Base-by-base conservation (phyloP, 225 moss, liverwort and hornwort species). In the Takakia lepidozioides region DNA sequence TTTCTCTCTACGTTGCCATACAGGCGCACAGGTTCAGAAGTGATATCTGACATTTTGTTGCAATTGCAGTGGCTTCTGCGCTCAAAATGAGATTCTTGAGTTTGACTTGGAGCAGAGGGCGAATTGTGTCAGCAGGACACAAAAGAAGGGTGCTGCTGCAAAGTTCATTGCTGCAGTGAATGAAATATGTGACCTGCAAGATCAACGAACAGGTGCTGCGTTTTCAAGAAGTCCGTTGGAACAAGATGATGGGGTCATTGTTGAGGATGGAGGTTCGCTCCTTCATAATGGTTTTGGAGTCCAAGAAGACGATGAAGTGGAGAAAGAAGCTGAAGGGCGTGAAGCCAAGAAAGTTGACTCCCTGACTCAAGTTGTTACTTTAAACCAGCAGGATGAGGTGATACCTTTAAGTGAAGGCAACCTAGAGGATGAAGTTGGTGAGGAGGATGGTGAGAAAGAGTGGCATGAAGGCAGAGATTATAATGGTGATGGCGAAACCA, bases 331-430 rank as follows among this genome's bases (percentile, higher is more conserved):
- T 35, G 79, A 67, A 34, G 8, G 16, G 15, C 54, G 69, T 37
- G 69, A 63, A 17, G 49, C 17, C 30, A 61, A 67, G 57, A 40
- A 51, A 29, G 69, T 53, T 0, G 7, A 24, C 10, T 70, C 60
- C 41, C 50, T 74, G 48, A 74, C 74, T 49, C 79, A 70, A 46
- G 38, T 68, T 15, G 79, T 80, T 28, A 80, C 79, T 23, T 40
- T 80, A 69, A 80, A 80, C 35, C 70, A 74, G 64, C 79, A 80
- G 67, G 79, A 80, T 30, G 79, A 80, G 35, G 74, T 70, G 3
- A 39, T 80, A 46, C 70, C 74, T 39, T 70, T 70, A 27, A 70
- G 70, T 50, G 70, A 74, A 38, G 79, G 54, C 17, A 67, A 70
- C 42, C 54, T 60, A 15, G 74, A 80, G 24, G 79, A 67, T 53